Base-by-base conservation (phyloP, 2,329 filamentous ascomycete genomes). In the Parastagonospora nodorum region DNA sequence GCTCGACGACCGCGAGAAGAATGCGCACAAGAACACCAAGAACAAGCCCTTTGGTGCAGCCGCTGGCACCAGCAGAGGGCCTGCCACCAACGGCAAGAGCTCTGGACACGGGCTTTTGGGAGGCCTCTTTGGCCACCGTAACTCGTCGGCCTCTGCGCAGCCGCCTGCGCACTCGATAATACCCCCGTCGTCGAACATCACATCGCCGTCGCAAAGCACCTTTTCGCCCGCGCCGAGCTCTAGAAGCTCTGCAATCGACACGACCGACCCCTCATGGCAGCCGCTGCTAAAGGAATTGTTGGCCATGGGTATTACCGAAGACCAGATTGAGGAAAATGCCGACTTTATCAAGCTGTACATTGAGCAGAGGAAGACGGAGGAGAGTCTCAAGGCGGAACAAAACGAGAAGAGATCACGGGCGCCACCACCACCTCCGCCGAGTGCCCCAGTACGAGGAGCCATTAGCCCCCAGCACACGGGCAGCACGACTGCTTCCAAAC, bases 1-100 rank as follows among this genome's bases (percentile, higher is more conserved):
- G 80, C 90, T 99, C 84, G 88, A 94, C 64, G 92, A 97, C 70
- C 84, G 92, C 59, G 92, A 97, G 77, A 97, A 96, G 83, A 92
- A 93, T 76, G 93, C 92, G 35, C 93, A 88, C 77, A 95, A 95
- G 78, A 86, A 88, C 56, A 97, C 92, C 2, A 86, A 81, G 72
- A 82, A 85, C 56, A 93, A 89, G 30, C 88, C 89, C 0, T 96
- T 96, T 64, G 76, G 78, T 6, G 78, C 77, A 2, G 52, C 64
- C 11, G 55, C 63, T 12, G 67, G 67, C 24, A 64, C 50, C 27
- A 59, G 53, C 33, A 59, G 55, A 16, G 57, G 53, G 14, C 55
- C 63, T 24, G 41, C 50, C 36, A 44, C 62, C 19, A 70, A 74
- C 48, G 72, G 67, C 30, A 68, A 61, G 61, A 63, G 53, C 24